phyloP scores from a whole-genome alignment of 768 basidiomycete genomes.

The Mycena albidolilacea region DNA sequence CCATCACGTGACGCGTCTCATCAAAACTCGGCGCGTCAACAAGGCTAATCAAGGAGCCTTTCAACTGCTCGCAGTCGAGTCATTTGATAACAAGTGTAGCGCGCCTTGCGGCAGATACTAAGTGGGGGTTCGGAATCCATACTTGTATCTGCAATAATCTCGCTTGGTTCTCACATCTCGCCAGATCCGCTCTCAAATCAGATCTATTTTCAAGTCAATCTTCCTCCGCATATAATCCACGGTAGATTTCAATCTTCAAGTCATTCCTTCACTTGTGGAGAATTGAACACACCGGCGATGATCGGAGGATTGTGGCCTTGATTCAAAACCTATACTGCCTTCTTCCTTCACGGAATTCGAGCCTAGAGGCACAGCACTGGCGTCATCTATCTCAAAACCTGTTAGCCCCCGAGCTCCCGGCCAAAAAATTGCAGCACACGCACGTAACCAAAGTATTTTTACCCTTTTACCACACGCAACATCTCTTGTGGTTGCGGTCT shows the following conservation, averaged over 20 bases:
- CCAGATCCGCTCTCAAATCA: slow-evolving; percentile 11
- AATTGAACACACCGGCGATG: slow-evolving; percentile 5
- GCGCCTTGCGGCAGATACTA: too few relatives aligned
- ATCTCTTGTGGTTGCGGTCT: slow-evolving; percentile 15
- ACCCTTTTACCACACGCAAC: slow-evolving; percentile 15
- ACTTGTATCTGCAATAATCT: slow-evolving; percentile 7
- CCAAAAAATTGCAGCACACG: slow-evolving; percentile 19
- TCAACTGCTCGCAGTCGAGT: too few relatives aligned
- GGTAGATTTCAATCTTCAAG: slow-evolving; percentile 3
- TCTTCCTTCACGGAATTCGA: slow-evolving; percentile 6
- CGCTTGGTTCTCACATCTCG: slow-evolving; percentile 13
- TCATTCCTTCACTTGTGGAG: slow-evolving; percentile 3
- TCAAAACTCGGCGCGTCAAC: too few relatives aligned
- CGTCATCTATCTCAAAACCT: slow-evolving; percentile 16
- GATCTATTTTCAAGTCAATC: slow-evolving; percentile 10
- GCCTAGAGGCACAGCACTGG: slow-evolving; percentile 14
- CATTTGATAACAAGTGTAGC: too few relatives aligned
- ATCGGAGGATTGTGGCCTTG: slow-evolving; percentile 7
- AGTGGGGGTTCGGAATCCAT: too few relatives aligned
- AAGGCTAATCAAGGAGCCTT: too few relatives aligned
- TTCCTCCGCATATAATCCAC: slow-evolving; percentile 11
- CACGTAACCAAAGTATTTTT: slow-evolving; percentile 14
- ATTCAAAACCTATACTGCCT: slow-evolving; percentile 8
- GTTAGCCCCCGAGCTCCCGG: slow-evolving; percentile 21
- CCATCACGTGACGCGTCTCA: too few relatives aligned